Evolutionary conservation across 1,139 yeast species (phyloP).

Genomic region (Debaryomyces sp.): DNA sequence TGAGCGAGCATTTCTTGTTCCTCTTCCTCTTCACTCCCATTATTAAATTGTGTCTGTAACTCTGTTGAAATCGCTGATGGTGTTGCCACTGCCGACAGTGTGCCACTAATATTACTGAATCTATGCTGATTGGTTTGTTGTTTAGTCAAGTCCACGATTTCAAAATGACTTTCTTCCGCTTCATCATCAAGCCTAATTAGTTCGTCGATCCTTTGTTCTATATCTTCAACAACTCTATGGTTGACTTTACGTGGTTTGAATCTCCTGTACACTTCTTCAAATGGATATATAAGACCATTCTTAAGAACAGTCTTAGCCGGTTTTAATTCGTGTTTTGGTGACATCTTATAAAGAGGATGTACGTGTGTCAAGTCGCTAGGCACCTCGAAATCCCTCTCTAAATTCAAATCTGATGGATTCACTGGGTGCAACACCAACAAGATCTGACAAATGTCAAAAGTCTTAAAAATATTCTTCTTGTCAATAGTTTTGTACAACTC

Average conservation of each 20-base stretch:
- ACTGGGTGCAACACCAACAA: conserved; percentile 71
- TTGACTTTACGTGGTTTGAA: conserved; percentile 55
- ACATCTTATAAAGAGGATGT: conserved; percentile 50
- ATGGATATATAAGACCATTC: conserved; percentile 86
- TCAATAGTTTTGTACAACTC: conserved; percentile 91
- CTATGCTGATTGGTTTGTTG: conserved; percentile 14
- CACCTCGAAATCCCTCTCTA: conserved; percentile 44
- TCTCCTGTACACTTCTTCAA: conserved; percentile 48
- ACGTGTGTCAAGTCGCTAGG: conserved; percentile 40
- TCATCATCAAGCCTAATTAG: conserved; percentile 75
- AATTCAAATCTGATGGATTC: conserved; percentile 43
- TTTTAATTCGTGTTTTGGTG: conserved; percentile 44
- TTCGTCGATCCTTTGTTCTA: conserved; percentile 79
- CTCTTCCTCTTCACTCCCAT: conserved; percentile 40
- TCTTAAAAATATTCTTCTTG: conserved; percentile 83
- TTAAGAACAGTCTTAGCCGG: conserved; percentile 52
- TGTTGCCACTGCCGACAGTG: conserved; percentile 28
- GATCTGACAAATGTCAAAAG: conserved; percentile 86
- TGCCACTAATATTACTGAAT: conserved; percentile 22
- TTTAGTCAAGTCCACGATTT: conserved; percentile 61
- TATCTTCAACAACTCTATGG: conserved; percentile 58
- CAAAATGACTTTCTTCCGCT: conserved; percentile 81
- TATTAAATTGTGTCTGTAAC: conserved; percentile 18
- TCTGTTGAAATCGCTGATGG: conserved; percentile 14
- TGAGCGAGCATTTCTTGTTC: conserved; percentile 23